phyloP scores from a whole-genome alignment of 2,329 filamentous ascomycete genomes.

The Shiraia sp. region DNA sequence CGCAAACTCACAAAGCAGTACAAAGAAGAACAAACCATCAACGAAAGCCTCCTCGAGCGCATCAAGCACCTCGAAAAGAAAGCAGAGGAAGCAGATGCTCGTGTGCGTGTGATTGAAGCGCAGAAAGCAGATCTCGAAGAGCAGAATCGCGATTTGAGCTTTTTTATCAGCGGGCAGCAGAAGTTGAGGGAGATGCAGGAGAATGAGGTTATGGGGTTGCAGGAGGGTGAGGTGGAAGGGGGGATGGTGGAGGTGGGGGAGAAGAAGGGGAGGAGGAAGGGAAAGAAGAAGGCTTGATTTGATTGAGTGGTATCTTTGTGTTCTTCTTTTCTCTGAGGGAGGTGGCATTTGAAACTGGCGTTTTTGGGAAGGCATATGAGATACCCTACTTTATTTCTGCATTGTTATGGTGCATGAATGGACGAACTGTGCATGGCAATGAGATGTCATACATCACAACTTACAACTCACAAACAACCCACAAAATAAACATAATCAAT shows the following conservation, averaged over 20 bases:
- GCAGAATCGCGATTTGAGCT: constrained; percentile 82
- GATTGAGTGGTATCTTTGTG: too few species aligned
- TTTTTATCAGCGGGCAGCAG: constrained; percentile 84
- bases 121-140: constrained; percentile 77
- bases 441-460: too few species aligned
- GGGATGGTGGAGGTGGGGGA: constrained; percentile 38
- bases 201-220: constrained; percentile 69
- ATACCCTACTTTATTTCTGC: not conserved
- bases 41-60: constrained; percentile 77
- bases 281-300: constrained; percentile 24
- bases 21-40: constrained; percentile 85
- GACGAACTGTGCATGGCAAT: too few species aligned
- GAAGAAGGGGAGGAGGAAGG: constrained; percentile 28
- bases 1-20: constrained; percentile 74
- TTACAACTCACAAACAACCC: too few species aligned
- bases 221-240: constrained; percentile 65
- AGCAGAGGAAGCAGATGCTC: constrained; percentile 59
- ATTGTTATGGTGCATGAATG: too few species aligned
- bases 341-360: too few species aligned
- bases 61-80: constrained; percentile 71
- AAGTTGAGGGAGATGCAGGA: constrained; percentile 73
- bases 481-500: too few species aligned
- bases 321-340: too few species aligned
- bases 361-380: not conserved
- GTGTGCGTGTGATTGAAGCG: constrained; percentile 41